These are phyloP conservation scores for Populus pruinosa DNA, from an alignment of 345 rosid species.

Conservation along the genomic window DNA sequence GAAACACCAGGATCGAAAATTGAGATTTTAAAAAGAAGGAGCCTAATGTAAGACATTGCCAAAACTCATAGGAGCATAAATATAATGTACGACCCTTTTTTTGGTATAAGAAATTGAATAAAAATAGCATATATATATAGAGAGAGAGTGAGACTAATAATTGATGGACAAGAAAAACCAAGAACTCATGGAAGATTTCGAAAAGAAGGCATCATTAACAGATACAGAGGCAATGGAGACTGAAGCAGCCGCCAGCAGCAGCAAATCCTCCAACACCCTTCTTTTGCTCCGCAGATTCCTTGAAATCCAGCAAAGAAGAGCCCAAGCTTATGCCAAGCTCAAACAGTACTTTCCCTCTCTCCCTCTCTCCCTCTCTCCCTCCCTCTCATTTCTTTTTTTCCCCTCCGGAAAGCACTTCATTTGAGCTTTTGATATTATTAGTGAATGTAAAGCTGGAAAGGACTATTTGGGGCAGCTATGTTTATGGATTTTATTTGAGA, in stretches of 20 bases:
- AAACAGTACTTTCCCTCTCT: conserved; percentile 40
- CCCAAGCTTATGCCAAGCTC: conserved; percentile 78
- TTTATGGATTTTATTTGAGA: too few species aligned
- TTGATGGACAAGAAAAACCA: neutral
- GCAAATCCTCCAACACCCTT: conserved; percentile 32
- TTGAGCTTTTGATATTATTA: too few species aligned
- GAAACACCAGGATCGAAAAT: too few species aligned
- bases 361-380: neutral
- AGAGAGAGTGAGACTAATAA: neutral
- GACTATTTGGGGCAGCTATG: too few species aligned
- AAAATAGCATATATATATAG: too few species aligned
- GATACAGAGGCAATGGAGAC: conserved; percentile 48
- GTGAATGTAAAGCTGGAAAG: too few species aligned
- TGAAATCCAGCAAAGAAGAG: conserved; percentile 75
- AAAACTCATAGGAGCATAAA: too few species aligned
- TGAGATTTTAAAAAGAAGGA: too few species aligned
- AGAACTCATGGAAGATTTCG: conserved; percentile 58
- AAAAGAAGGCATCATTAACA: conserved; percentile 52
- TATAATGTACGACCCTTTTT: too few species aligned
- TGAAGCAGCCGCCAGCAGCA: conserved; percentile 12
- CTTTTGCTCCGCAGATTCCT: conserved; percentile 60
- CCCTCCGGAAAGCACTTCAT: too few species aligned
- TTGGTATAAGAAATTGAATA: too few species aligned
- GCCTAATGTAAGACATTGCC: too few species aligned
- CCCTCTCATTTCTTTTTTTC: neutral